phyloP scores from a whole-genome alignment of 352 stramenopile genomes.

The Globisporangium middletonii region DNA sequence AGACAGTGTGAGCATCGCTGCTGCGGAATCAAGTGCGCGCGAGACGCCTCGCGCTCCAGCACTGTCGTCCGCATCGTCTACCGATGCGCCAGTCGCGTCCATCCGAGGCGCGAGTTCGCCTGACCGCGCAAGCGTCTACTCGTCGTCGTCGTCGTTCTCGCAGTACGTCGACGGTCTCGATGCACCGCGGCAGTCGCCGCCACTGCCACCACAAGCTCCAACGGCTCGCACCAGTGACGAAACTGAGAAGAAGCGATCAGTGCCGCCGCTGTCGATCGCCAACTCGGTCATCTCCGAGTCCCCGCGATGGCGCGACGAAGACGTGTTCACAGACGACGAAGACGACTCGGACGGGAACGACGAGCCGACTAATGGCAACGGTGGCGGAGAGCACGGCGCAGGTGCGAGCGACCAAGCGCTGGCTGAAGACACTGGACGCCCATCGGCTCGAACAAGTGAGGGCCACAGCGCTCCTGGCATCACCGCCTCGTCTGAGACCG shows the following conservation, averaged over 20 bases:
- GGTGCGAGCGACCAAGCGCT: too few relatives aligned
- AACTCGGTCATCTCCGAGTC: constrained; percentile 13
- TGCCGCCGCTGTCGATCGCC: neutral
- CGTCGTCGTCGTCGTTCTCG: constrained; percentile 10
- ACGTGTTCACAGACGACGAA: constrained; percentile 23
- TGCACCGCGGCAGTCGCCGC: neutral
- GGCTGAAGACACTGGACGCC: too few relatives aligned
- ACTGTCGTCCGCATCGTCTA: neutral
- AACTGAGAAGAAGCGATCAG: neutral
- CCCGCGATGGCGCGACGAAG: constrained; percentile 24
- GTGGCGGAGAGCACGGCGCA: too few relatives aligned
- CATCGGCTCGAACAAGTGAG: too few relatives aligned
- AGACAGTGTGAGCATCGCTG: neutral
- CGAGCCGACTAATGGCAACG: neutral
- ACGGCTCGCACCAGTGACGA: neutral
- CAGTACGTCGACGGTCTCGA: constrained; percentile 4
- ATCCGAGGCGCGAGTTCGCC: neutral
- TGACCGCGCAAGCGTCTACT: constrained; percentile 10
- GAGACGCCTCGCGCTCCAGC: neutral
- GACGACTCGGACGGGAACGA: constrained; percentile 4
- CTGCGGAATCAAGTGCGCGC: neutral
- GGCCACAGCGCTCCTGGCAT: neutral
- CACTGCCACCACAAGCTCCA: neutral
- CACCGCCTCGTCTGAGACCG: neutral
- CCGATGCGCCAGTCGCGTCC: neutral